Base-by-base conservation (phyloP, 257 asterid species). In the Lavandula angustifolia region DNA sequence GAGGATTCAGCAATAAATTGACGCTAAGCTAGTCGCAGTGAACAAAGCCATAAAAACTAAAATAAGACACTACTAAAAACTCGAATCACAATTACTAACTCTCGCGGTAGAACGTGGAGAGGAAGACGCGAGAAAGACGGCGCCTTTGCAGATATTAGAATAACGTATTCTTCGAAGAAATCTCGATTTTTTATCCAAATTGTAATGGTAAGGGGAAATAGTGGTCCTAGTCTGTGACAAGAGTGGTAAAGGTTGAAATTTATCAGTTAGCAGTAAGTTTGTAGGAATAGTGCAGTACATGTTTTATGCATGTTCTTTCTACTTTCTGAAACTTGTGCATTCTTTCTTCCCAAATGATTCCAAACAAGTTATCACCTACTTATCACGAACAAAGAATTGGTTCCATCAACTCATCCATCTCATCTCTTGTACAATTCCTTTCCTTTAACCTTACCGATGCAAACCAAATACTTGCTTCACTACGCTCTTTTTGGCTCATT, bases 51-150 rank as follows among this genome's bases (percentile, higher is more conserved):
- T n/a, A n/a, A n/a, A n/a, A n/a, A n/a, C n/a, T n/a, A n/a, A 22
- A 43, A 9, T 44, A n/a, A n/a, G 3, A 12, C 7, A 64, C 12
- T 38, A 52, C 46, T 11, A 27, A n/a, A 9, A 59, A 62, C 50
- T 46, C 44, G 50, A 61, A 66, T 54, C 59, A 54, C 78, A 53
- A 62, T 37, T 33, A 60, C 82, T 74, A 64, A 80, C 82, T 81
- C 77, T 60, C 14, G 71, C 16, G 13, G 64, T 13, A 16, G 77
- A 50, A 34, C 62, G 52, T 32, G 35, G 27, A 29, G 54, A 62
- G 11, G 70, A 63, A 38, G 64, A 68, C 32, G 60, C 57, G 64
- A 54, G 37, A 47, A 38, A 33, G 14, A 32, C 71, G 75, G 71
- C 58, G 69, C 14, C 79, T 56, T 66, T 66, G 49, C 63, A 27